Evolutionary conservation across 1,284 basidiomycete species (phyloP).

Genomic region (Malassezia equina): DNA sequence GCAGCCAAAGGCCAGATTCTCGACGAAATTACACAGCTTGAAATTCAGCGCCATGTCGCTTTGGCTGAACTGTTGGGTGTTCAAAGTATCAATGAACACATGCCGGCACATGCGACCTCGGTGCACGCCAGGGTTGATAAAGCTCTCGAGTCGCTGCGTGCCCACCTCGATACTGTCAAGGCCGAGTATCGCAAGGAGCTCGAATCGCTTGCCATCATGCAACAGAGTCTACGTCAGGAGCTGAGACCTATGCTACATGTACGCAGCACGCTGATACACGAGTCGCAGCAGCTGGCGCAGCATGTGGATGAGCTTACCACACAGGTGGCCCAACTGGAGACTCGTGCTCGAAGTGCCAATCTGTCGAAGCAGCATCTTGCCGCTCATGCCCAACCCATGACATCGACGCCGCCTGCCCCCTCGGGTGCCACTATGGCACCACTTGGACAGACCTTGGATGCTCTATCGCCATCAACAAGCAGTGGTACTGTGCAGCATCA

Average conservation of each 20-base stretch:
- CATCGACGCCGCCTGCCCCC: not conserved
- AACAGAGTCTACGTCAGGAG: constrained; percentile 6
- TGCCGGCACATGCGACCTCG: not conserved
- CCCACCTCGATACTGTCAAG: constrained; percentile 15
- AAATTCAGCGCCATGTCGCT: constrained; percentile 7
- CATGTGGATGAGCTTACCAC: constrained; percentile 3
- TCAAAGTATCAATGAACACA: not conserved
- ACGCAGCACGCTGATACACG: constrained; percentile 7
- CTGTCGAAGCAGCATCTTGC: not conserved
- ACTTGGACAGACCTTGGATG: not conserved
- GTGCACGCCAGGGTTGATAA: not conserved
- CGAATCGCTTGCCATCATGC: constrained; percentile 5
- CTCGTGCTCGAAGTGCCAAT: not conserved
- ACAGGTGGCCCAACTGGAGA: not conserved
- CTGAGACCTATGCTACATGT: constrained; percentile 8
- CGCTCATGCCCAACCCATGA: not conserved
- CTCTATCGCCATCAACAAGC: not conserved
- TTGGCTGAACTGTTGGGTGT: constrained; percentile 14
- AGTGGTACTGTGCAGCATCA: not conserved
- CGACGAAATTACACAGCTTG: not conserved
- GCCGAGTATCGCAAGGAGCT: constrained; percentile 3
- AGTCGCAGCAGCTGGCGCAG: constrained; percentile 5
- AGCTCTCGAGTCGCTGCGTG: constrained; percentile 6
- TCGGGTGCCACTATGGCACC: not conserved
- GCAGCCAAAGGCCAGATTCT: not conserved